phyloP scores from a whole-genome alignment of 352 stramenopile genomes.

The Saprolegnia parasitica region DNA sequence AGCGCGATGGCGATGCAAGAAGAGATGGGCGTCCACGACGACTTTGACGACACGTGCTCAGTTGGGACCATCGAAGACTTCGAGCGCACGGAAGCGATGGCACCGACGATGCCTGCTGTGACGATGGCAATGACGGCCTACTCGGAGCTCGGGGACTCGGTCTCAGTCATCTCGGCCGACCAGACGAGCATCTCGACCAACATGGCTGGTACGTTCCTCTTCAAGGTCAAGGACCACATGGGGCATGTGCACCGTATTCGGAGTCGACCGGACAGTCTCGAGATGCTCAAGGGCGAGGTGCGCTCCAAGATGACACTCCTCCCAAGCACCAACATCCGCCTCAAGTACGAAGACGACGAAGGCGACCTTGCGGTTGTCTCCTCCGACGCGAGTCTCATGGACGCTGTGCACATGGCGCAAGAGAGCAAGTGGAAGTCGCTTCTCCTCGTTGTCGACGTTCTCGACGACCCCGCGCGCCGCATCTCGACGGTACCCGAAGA shows the following conservation, averaged over 20 bases:
- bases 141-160: slow-evolving; percentile 77
- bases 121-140: slow-evolving; percentile 45
- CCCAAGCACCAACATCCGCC: slow-evolving; percentile 50
- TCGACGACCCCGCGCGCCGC: slow-evolving; percentile 1
- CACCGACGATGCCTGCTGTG: slow-evolving; percentile 5
- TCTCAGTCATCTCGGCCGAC: slow-evolving; percentile 76
- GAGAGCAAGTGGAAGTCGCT: slow-evolving; percentile 80
- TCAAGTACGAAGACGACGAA: slow-evolving; percentile 88
- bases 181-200: slow-evolving; percentile 66
- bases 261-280: slow-evolving; percentile 68
- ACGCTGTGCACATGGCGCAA: slow-evolving; percentile 83
- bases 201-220: slow-evolving; percentile 78
- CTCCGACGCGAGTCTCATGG: slow-evolving; percentile 77
- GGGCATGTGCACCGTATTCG: slow-evolving; percentile 84
- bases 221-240: slow-evolving; percentile 83
- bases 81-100: slow-evolving; percentile 62
- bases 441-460: slow-evolving; percentile 53
- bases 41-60: slow-evolving; percentile 68
- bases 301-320: slow-evolving; percentile 72
- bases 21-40: slow-evolving; percentile 69
- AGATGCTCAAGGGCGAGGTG: slow-evolving; percentile 67
- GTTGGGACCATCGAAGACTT: slow-evolving; percentile 88
- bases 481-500: slow-evolving; percentile 14
- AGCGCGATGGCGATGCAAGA: slow-evolving; percentile 83
- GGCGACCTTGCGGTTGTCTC: slow-evolving; percentile 79